Evolutionary conservation across 345 rosid species (phyloP).

Genomic region (Barbarea vulgaris): DNA sequence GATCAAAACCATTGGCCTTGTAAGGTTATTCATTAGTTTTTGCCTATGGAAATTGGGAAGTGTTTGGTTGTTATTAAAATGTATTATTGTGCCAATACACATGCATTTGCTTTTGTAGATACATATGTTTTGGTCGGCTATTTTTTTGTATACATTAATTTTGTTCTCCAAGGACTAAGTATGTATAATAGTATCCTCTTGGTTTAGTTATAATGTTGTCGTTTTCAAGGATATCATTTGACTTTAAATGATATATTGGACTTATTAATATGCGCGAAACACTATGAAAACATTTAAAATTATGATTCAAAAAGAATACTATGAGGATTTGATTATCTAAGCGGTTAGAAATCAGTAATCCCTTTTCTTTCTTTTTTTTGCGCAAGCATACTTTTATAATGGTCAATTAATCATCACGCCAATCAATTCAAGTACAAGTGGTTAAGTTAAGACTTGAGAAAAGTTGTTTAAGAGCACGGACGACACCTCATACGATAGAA

Average conservation of each 20-base stretch:
- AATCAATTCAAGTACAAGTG: slow-evolving; percentile 15
- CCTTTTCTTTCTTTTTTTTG: too few relatives aligned
- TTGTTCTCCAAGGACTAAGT: slow-evolving; percentile 9
- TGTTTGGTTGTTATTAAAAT: slow-evolving; percentile 28
- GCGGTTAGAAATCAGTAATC: neutral
- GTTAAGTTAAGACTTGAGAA: slow-evolving; percentile 12
- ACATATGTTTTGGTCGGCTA: neutral
- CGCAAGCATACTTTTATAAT: neutral
- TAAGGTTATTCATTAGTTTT: neutral
- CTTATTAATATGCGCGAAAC: neutral
- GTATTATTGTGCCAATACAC: neutral
- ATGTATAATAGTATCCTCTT: neutral
- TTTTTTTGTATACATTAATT: neutral
- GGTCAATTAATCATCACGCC: slow-evolving; percentile 15
- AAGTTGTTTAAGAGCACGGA: slow-evolving; percentile 25
- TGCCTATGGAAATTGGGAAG: neutral
- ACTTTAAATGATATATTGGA: neutral
- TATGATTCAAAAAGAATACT: neutral
- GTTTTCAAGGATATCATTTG: slow-evolving; percentile 3
- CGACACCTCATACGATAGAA: neutral
- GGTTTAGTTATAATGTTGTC: neutral
- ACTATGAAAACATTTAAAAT: neutral
- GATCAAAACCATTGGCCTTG: neutral
- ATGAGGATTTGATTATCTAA: neutral
- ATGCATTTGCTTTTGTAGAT: neutral